Base-by-base conservation (phyloP, 371 early-diverging fungal species). In the Mucor mucedo region DNA sequence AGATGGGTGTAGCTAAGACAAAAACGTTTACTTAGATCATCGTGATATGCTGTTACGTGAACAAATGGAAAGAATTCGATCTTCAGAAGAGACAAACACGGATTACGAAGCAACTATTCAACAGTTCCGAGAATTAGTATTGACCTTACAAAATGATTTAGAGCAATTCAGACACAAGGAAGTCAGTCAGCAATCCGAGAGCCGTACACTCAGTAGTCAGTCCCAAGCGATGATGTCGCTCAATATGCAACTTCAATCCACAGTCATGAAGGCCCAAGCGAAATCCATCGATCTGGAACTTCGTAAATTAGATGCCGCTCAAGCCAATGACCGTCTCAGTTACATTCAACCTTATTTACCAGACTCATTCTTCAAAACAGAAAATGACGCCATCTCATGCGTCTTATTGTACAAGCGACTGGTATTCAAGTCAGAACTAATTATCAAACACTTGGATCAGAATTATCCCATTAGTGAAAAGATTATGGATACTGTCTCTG, bases 221-320 rank as follows among this genome's bases (percentile, higher is more conserved):
- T 87, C 93, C 0, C 95, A 94, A 66, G 90, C 90, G 21, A 92
- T 94, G 91, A 76, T 93, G 72, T 88, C 84, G 13, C 80, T 94
- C 35, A 93, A 91, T 57, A 73, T 92, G 61, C 90, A 92, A 60
- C 76, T 96, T 33, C 93, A 93, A 71, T 84, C 88, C 4, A 88
- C 91, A 1, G 91, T 87, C 2, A 85, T 90, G 79, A 95, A 94
- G 73, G 89, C 94, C 9, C 91, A 93, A 67, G 93, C 94, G 11
- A 93, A 93, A 75, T 85, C 92, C 4, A 89, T 97, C 55, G 97
- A 97, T 69, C 77, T 96, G 47, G 96, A 96, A 59, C 82, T 97
- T 49, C 84, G 93, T 27, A 90, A 92, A 56, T 73, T 96, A 35
- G 96, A 97, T 32, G 92, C 90, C 32, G 72, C 80, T 27, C 95